phyloP scores from a whole-genome alignment of 805 yeast genomes.

The Yarrowia divulgata region DNA sequence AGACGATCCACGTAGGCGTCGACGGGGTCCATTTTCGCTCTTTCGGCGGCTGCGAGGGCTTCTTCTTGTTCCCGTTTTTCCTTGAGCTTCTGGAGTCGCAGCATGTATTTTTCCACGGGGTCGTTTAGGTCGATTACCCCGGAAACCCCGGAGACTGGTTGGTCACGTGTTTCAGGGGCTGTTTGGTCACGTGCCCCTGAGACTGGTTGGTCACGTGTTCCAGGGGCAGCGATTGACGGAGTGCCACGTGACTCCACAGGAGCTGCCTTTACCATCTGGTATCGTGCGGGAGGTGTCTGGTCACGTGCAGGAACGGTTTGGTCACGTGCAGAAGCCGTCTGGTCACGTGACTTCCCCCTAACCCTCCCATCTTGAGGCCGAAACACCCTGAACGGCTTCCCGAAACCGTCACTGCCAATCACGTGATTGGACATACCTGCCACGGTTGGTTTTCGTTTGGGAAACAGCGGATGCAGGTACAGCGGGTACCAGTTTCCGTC shows the following conservation, averaged over 20 bases:
- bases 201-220: too few species aligned
- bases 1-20: constrained; percentile 1
- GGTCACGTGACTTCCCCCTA: too few species aligned
- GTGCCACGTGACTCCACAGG: too few species aligned
- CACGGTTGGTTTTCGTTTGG: neutral
- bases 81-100: neutral
- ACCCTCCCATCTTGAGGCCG: too few species aligned
- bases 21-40: constrained; percentile 9
- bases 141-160: too few species aligned
- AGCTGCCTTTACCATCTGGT: too few species aligned
- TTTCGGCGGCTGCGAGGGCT: neutral
- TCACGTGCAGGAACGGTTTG: too few species aligned
- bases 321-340: too few species aligned
- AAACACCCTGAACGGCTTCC: neutral
- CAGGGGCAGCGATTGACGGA: too few species aligned
- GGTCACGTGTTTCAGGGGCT: too few species aligned
- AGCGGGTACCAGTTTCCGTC: constrained; percentile 23
- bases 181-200: too few species aligned
- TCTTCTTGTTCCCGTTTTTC: neutral
- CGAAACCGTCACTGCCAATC: neutral
- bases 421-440: neutral
- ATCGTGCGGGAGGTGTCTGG: too few species aligned
- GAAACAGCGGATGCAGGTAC: constrained; percentile 12
- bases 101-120: constrained; percentile 13
- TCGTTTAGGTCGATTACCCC: neutral